A percentile compares a stretch with the other conserved stretches of the same genome.
Conservation (phyloP, 2,329 filamentous ascomycete genomes). For the Didymella sp. region DNA sequence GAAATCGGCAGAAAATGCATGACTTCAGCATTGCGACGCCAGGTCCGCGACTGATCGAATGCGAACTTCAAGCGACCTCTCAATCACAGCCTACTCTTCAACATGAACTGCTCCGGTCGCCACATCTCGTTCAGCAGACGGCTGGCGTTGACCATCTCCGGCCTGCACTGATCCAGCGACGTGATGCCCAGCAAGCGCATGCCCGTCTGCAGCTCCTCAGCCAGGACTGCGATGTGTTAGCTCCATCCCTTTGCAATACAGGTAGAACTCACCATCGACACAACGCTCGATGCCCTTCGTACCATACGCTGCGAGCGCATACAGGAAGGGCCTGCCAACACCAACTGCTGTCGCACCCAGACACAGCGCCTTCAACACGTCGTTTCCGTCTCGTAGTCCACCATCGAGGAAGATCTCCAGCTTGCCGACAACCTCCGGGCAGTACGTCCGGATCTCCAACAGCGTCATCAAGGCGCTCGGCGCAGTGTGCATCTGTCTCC, state of each 20-base stretch:
- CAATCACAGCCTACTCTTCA: conserved; percentile 37
- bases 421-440: conserved; percentile 46
- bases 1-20: too few relatives aligned
- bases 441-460: conserved; percentile 48
- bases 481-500: conserved; percentile 58
- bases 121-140: conserved; percentile 47
- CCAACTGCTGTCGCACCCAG: conserved; percentile 51
- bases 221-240: conserved; percentile 45
- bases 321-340: conserved; percentile 49
- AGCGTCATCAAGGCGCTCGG: conserved; percentile 48
- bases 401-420: conserved; percentile 50
- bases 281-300: conserved; percentile 46
- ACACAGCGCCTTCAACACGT: conserved; percentile 51
- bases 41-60: not conserved
- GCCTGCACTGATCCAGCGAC: conserved; percentile 65
- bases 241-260: not conserved
- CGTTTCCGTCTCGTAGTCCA: conserved; percentile 48
- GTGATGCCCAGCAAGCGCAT: conserved; percentile 72
- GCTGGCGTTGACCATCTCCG: conserved; percentile 64
- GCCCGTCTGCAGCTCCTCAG: conserved; percentile 69
- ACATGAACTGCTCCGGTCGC: conserved; percentile 33
- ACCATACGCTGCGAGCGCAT: conserved; percentile 50
- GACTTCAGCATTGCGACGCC: not conserved
- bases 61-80: not conserved
- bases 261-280: conserved; percentile 44